Conservation (phyloP, 495 filamentous ascomycete species). For the Neurospora sublineolata region DNA sequence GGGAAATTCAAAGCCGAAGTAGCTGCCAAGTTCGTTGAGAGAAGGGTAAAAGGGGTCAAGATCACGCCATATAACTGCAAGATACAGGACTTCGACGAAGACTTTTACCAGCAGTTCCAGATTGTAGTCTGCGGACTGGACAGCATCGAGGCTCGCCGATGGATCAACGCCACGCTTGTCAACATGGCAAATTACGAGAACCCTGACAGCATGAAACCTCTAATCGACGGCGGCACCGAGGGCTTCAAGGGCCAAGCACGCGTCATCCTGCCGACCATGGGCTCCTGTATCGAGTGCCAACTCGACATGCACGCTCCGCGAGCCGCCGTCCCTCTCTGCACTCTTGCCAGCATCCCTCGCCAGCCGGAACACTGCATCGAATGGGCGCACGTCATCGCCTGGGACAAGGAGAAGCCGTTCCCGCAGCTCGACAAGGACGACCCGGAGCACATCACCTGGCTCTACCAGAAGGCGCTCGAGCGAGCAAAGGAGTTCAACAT, state of each 20-base stretch:
- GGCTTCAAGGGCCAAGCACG: constrained; percentile 96
- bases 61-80: constrained; percentile 89
- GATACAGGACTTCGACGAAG: constrained; percentile 95
- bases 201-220: constrained; percentile 74
- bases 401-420: constrained; percentile 52
- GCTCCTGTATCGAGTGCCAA: constrained; percentile 95
- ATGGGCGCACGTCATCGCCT: constrained; percentile 83
- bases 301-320: constrained; percentile 95
- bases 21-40: constrained; percentile 82
- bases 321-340: constrained; percentile 90
- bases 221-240: constrained; percentile 96
- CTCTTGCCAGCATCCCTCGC: constrained; percentile 88
- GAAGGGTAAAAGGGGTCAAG: constrained; percentile 73
- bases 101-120: constrained; percentile 97
- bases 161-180: constrained; percentile 93
- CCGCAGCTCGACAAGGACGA: constrained; percentile 83
- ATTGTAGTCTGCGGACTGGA: constrained; percentile 93
- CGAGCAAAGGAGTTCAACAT: constrained; percentile 87
- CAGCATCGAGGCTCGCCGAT: constrained; percentile 90
- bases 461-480: constrained; percentile 73
- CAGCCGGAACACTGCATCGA: constrained; percentile 98
- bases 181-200: constrained; percentile 65
- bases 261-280: constrained; percentile 83
- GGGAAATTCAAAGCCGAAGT: constrained; percentile 90
- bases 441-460: constrained; percentile 93